phyloP scores from a whole-genome alignment of 2,329 filamentous ascomycete genomes.

The Penicillium rolfsii region DNA sequence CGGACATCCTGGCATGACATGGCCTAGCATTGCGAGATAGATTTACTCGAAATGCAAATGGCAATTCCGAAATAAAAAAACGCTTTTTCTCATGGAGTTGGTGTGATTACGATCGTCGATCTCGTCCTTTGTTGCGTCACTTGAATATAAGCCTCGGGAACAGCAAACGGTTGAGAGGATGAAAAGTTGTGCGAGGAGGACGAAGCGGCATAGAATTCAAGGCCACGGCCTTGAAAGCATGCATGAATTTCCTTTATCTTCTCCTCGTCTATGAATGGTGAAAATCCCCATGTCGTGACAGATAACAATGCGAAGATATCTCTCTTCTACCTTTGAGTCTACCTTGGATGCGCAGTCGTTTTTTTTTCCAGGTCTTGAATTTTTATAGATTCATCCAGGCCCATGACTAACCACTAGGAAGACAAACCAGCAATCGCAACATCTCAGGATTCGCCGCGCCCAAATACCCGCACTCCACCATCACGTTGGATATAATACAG shows the following conservation, averaged over 20 bases:
- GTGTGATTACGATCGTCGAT: constrained; percentile 38
- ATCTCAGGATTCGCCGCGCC: constrained; percentile 67
- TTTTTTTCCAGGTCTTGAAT: neutral
- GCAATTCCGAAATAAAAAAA: constrained; percentile 35
- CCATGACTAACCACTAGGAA: neutral
- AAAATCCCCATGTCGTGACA: constrained; percentile 44
- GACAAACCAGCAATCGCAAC: neutral
- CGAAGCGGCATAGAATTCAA: constrained; percentile 36
- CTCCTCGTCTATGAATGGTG: constrained; percentile 43
- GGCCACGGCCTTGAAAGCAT: constrained; percentile 32
- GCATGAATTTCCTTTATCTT: constrained; percentile 44
- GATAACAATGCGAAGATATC: constrained; percentile 41
- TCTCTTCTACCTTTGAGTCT: constrained; percentile 33
- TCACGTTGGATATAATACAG: constrained; percentile 81
- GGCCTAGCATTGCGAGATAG: constrained; percentile 42
- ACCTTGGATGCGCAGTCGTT: neutral
- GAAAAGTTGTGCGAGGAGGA: constrained; percentile 18
- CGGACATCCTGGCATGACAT: constrained; percentile 42
- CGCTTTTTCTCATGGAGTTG: constrained; percentile 42
- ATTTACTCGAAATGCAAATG: constrained; percentile 40
- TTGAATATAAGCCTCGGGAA: constrained; percentile 9
- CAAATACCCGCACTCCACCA: constrained; percentile 80
- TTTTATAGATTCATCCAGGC: neutral
- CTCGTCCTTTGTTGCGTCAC: constrained; percentile 37
- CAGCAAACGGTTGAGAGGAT: constrained; percentile 23